Percentiles rank a stretch among this genome's conserved stretches.
phyloP scores from a whole-genome alignment of 2,329 filamentous ascomycete genomes.

The Cladosporium sp. region DNA sequence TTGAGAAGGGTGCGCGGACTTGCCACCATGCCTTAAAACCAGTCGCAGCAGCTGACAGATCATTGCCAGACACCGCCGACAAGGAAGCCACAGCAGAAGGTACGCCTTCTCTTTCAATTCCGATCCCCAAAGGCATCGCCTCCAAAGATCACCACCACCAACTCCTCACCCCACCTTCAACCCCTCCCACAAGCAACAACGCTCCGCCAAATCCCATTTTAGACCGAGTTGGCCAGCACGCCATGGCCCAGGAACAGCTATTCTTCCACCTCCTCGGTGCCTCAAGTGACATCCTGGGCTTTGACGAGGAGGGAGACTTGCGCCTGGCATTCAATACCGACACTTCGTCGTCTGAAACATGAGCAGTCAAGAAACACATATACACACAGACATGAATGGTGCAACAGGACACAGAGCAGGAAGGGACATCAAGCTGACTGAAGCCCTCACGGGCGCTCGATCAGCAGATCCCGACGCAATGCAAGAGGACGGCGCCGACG shows the following conservation, averaged over 20 bases:
- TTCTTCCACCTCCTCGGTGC: constrained; percentile 43
- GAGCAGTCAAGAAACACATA: neutral
- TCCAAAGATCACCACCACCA: constrained; percentile 19
- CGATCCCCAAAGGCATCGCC: constrained; percentile 18
- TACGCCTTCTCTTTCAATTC: constrained; percentile 20
- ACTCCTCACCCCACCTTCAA: constrained; percentile 21
- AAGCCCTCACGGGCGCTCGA: constrained; percentile 15
- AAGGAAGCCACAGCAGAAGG: constrained; percentile 15
- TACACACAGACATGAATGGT: neutral
- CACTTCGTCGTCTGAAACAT: neutral
- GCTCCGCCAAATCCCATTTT: constrained; percentile 36
- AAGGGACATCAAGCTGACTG: constrained; percentile 17
- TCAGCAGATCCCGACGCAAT: constrained; percentile 20
- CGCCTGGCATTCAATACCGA: constrained; percentile 29
- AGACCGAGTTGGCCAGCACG: constrained; percentile 34
- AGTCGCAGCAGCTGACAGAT: neutral
- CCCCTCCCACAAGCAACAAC: constrained; percentile 7
- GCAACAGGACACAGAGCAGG: neutral
- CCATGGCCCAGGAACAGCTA: constrained; percentile 34
- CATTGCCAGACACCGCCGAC: constrained; percentile 1
- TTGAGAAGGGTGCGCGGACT: constrained; percentile 41
- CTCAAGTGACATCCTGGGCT: constrained; percentile 42
- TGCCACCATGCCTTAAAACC: neutral
- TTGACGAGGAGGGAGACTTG: constrained; percentile 38
- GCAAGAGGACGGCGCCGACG: constrained; percentile 18